Base-by-base conservation (phyloP, 176 grass and related monocot species). In the Zea mays region DNA sequence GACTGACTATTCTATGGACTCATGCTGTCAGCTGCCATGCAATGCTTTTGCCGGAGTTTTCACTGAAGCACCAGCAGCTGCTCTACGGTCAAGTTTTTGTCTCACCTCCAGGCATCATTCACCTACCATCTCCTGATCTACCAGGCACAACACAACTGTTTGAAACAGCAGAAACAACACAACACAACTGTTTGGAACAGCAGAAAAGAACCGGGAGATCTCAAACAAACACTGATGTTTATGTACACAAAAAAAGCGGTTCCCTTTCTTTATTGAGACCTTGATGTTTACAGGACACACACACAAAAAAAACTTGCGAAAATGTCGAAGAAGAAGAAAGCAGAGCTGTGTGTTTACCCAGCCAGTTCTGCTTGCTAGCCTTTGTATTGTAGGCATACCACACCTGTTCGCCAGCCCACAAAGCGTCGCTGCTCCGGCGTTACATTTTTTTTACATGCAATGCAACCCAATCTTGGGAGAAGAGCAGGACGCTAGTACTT, bases 211-310 rank as follows among this genome's bases (percentile, higher is more conserved):
- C 38, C 15, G 21, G 21, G 42, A 74, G 13, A 49, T 19, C 70
- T 17, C 33, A 64, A 71, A 50, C 33, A 64, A 71, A 50, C 43
- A 36, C 15, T 47, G 47, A 10, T 77, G 48, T 61, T 43, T 78
- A 40, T 36, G 19, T 77, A 69, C 69, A 54, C 5, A 79, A 71
- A 82, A 62, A 86, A 55, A 65, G 76, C 10, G 52, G 40, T 12
- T 65, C 12, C 4, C 46, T 34, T 47, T 59, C 5, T 83, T 88
- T 71, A 88, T 75, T 65, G 7, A 7, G 45, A 71, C 13, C 38
- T 74, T 64, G 58, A 75, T 35, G 13, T 64, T 84, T 88, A 88
- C 81, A 84, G 6, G 62, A 84, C 86, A 67, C 60, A 42, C 27
- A 27, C 27, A 27, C 27, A 27, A 27, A 27, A 27, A 79, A 80